Base-by-base conservation (phyloP, 148 eudicot genomes). In the Rheum nobile region DNA sequence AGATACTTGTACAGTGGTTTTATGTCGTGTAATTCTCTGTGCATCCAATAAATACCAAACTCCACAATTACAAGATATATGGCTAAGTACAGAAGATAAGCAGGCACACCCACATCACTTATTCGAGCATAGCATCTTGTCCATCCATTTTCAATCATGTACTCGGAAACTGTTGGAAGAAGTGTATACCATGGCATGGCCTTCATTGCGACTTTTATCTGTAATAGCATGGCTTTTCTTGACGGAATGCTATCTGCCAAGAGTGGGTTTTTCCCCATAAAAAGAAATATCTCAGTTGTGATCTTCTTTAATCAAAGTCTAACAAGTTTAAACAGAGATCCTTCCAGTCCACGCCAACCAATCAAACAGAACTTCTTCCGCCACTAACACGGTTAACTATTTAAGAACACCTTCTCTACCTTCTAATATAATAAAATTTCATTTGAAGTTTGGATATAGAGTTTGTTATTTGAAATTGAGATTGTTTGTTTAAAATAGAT, bases 31-130 rank as follows among this genome's bases (percentile, higher is more conserved):
- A 95, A 74, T 73, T 80, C 83, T 77, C 97, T 76, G 67, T 95
- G 98, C 86, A 84, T 82, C 98, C 97, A 95, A 38, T 95, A 95
- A 75, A 95, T 91, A 31, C 93, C 93, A 57, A 95, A 86, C 80
- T 91, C 98, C 59, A 90, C 88, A 47, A 87, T 32, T 17, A 78
- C 81, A n/a, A 91, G 89, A 77, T 95, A 95, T 42, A 83, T 71
- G 5, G 71, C 12, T 16, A 80, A 11, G 65, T 88, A 83, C 22
- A 67, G 42, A 22, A 86, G 16, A 77, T 90, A 91, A 55, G 85
- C 73, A 71, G 44, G 63, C 76, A 84, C 81, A n/a, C 93, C 85
- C 72, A 89, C 88, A 39, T 88, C 91, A 47, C 77, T 83, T 69
- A 91, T 85, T 41, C 83, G 85, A 41, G 88, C 73, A 76, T 72